phyloP scores from a whole-genome alignment of 768 basidiomycete genomes.

The Boletus bicolor region DNA sequence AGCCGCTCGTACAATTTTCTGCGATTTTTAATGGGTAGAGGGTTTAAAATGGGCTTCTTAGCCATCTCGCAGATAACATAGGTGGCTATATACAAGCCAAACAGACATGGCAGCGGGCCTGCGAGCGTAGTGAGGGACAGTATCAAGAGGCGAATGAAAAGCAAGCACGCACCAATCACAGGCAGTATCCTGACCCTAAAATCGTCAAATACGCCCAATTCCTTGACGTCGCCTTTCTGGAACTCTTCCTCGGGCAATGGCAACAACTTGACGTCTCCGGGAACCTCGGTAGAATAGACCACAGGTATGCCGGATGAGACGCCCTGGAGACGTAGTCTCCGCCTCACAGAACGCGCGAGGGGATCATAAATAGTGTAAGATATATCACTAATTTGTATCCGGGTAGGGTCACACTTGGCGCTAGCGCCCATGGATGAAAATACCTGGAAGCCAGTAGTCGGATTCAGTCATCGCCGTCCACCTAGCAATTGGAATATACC shows the following conservation, averaged over 20 bases:
- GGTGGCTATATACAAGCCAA: slow-evolving; percentile 86
- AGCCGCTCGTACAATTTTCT: slow-evolving; percentile 81
- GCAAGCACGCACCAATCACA: slow-evolving; percentile 64
- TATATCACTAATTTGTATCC: slow-evolving; percentile 94
- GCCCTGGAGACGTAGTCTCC: slow-evolving; percentile 64
- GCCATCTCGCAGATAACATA: slow-evolving; percentile 87
- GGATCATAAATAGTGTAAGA: slow-evolving; percentile 92
- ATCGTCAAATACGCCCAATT: slow-evolving; percentile 87
- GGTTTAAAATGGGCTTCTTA: slow-evolving; percentile 77
- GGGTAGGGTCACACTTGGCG: slow-evolving; percentile 91
- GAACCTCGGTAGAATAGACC: slow-evolving; percentile 95
- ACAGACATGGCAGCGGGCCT: slow-evolving; percentile 78
- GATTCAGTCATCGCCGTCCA: background rate
- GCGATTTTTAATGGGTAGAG: slow-evolving; percentile 81
- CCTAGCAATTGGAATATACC: slow-evolving; percentile 35
- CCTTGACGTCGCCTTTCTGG: slow-evolving; percentile 81
- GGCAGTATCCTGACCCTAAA: slow-evolving; percentile 93
- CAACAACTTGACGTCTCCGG: slow-evolving; percentile 80
- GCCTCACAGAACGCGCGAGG: slow-evolving; percentile 85
- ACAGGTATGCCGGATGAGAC: slow-evolving; percentile 72
- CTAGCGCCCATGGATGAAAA: slow-evolving; percentile 98
- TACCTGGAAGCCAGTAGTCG: slow-evolving; percentile 44
- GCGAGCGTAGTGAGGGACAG: background rate
- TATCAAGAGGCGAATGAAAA: background rate
- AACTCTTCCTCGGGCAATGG: slow-evolving; percentile 93